Base-by-base conservation (phyloP, 2,329 filamentous ascomycete genomes). In the Alternaria longipes region DNA sequence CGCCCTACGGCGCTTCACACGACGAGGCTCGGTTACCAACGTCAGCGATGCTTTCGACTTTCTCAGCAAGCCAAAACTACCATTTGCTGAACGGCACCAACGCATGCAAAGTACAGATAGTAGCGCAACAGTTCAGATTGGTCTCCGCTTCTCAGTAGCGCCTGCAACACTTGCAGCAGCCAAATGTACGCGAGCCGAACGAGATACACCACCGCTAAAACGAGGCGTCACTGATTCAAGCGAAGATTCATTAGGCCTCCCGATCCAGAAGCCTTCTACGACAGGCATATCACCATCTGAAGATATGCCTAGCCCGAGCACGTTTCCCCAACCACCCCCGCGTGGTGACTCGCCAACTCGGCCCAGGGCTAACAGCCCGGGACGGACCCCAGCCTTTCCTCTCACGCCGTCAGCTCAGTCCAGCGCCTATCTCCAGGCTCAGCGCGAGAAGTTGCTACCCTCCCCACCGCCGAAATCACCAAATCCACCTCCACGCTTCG, bases 91-190 rank as follows among this genome's bases (percentile, higher is more conserved):
- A 14, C 63, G 65, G 8, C 80, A 83, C n/a, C 80, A 81, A 18
- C 84, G 89, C 45, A 83, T 87, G 60, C 88, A 87, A 5, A 92
- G 89, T 1, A 81, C 88, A 42, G 83, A 82, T 16, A 91, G 89
- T 45, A 86, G 86, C 9, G 89, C 89, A 24, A 91, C 89, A 0
- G 89, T 92, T 11, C 89, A 91, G 71, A 91, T 92, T 53, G 90
- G 89, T 1, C 81, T 92, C 16, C 85, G 90, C 11, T 82, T 92
- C 56, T 91, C 89, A n/a, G 63, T 80, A 6, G 78, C 76, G 12
- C 78, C 78, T 14, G 77, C 77, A 4, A 74, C 75, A 18, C 75
- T 79, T 56, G 73, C 72, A 50, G 74, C 75, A 53, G 71, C 67
- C 32, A 75, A 75, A 40, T 76, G 59, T 59, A 74, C 67, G 0